Evolutionary conservation across 129 eudicot species (phyloP).

Genomic region (Artemisia tridentata): DNA sequence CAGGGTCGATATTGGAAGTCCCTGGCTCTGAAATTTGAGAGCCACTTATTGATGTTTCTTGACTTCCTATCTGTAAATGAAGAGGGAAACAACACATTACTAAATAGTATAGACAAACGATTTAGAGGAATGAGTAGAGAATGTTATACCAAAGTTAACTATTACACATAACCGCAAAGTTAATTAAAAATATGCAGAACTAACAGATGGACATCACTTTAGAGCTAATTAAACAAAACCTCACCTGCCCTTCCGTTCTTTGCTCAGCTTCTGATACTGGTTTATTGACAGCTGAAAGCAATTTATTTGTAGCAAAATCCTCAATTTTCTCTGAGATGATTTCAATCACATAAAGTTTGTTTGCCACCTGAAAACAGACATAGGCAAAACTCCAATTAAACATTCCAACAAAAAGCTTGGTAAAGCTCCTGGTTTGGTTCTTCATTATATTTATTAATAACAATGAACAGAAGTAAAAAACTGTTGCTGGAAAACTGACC

Average conservation of each 20-base stretch:
- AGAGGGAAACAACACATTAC: neutral
- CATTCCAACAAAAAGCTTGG: neutral
- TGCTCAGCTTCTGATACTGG: slow-evolving; percentile 41
- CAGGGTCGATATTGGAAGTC: slow-evolving; percentile 40
- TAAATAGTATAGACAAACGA: neutral
- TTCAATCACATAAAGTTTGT: slow-evolving; percentile 71
- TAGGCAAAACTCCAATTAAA: neutral
- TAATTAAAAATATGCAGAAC: no score
- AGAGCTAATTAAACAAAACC: slow-evolving; percentile 15
- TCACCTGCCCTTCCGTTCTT: slow-evolving; percentile 73
- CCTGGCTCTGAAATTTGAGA: slow-evolving; percentile 69
- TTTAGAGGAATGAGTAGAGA: neutral
- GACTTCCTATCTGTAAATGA: slow-evolving; percentile 55
- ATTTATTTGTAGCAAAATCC: slow-evolving; percentile 71
- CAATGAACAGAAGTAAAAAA: neutral
- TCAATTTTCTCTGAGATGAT: slow-evolving; percentile 68
- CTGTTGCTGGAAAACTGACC: neutral
- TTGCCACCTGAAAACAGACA: slow-evolving; percentile 66
- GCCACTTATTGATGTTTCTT: slow-evolving; percentile 83
- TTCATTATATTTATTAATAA: neutral
- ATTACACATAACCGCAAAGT: slow-evolving; percentile 1
- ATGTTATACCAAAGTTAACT: slow-evolving; percentile 2
- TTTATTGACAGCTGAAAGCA: slow-evolving; percentile 68
- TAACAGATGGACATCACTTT: neutral
- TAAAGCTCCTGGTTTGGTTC: neutral